A percentile compares a stretch with the other conserved stretches of the same genome.
These are phyloP conservation scores for Colletotrichum lini DNA, from an alignment of 2,329 filamentous ascomycete species.

Conservation along the genomic window DNA sequence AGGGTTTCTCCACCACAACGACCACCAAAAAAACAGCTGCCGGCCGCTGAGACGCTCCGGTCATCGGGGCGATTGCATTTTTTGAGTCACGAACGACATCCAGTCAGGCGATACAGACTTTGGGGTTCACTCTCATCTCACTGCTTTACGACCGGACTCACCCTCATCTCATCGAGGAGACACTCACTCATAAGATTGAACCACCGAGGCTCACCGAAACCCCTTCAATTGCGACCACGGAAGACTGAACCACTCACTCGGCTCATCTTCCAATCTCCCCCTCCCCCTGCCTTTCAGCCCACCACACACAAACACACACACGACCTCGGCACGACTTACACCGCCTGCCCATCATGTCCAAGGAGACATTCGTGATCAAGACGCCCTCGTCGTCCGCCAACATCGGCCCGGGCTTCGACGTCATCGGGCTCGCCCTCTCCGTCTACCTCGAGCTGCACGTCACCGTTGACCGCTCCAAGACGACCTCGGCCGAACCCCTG, in stretches of 20 bases:
- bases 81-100: slow-evolving; percentile 34
- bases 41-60: slow-evolving; percentile 29
- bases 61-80: slow-evolving; percentile 33
- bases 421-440: slow-evolving; percentile 94
- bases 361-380: slow-evolving; percentile 79
- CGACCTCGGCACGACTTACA: slow-evolving; percentile 23
- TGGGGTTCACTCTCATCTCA: slow-evolving; percentile 23
- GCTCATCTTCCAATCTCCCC: neutral
- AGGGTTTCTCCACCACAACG: slow-evolving; percentile 21
- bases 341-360: slow-evolving; percentile 45
- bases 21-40: slow-evolving; percentile 17
- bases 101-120: slow-evolving; percentile 5
- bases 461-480: slow-evolving; percentile 75
- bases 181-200: neutral
- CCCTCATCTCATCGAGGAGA: neutral
- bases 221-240: neutral
- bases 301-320: no score
- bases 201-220: neutral
- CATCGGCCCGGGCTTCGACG: slow-evolving; percentile 97
- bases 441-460: slow-evolving; percentile 93
- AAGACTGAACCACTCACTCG: neutral
- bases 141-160: neutral
- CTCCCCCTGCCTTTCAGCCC: neutral
- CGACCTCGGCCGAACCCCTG: slow-evolving; percentile 72
- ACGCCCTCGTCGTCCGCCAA: slow-evolving; percentile 97